These are phyloP conservation scores for Acanthamoeba triangularis DNA, from an alignment of 208 protist genomes.

Conservation along the genomic window DNA sequence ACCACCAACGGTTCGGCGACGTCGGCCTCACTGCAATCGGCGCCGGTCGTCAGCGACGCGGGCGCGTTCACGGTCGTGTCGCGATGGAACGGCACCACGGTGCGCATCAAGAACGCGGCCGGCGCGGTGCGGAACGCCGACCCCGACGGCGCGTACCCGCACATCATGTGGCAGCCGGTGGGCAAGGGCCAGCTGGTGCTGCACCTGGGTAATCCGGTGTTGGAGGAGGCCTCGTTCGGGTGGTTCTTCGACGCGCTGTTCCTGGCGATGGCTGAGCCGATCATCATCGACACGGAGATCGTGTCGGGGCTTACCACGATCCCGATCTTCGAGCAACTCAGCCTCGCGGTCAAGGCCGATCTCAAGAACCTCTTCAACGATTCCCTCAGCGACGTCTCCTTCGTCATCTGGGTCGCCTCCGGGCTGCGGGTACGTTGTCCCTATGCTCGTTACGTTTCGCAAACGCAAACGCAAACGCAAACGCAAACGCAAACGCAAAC, in stretches of 20 bases:
- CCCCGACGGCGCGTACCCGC: not conserved
- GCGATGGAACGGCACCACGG: not conserved
- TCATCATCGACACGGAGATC: conserved; percentile 76
- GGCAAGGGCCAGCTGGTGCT: conserved; percentile 75
- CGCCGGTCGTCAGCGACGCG: not conserved
- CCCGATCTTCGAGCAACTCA: conserved; percentile 74
- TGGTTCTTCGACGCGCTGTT: conserved; percentile 81
- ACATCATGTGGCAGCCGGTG: conserved; percentile 36
- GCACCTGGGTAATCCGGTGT: conserved; percentile 70
- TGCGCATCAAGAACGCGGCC: conserved; percentile 29
- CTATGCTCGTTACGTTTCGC: too few species aligned
- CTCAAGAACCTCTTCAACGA: conserved; percentile 72
- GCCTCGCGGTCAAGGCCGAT: not conserved
- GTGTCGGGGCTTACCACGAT: not conserved
- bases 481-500: too few species aligned
- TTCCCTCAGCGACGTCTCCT: conserved; percentile 4
- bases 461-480: too few species aligned
- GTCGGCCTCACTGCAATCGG: conserved; percentile 36
- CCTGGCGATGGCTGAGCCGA: conserved; percentile 55
- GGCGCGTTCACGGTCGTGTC: not conserved
- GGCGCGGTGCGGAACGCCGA: not conserved
- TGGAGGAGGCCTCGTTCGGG: conserved; percentile 24
- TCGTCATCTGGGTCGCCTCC: conserved; percentile 45
- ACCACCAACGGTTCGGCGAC: not conserved
- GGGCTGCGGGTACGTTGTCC: not conserved